Evolutionary conservation across 305 asterid species (phyloP), one percentile per base, ranked within the genome.

Genomic region (Solanum hybrid): DNA sequence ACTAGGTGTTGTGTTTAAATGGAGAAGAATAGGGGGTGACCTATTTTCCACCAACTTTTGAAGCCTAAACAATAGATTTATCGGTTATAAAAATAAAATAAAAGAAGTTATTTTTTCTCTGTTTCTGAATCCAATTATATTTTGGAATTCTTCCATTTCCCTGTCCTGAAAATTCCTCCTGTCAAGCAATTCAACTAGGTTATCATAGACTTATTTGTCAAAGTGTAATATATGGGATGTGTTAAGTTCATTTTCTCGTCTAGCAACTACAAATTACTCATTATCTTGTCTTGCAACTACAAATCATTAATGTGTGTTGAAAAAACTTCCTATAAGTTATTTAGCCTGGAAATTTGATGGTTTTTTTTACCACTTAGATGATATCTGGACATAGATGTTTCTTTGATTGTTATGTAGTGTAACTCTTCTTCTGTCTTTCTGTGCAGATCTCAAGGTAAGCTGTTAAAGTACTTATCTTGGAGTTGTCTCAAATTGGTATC

Each of bases 391-490:
- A 31, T 60, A 60, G 29, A 60, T 56, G 77, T 85, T 29, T 64
- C 86, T 85, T 60, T 85, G 36, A 34, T 60, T 85, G 51, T 32
- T 32, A 40, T 85, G 51, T 85, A 32, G 14, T 85, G 34, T 51
- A 85, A 85, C 88, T 31, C 75, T 71, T 78, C 81, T 37, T 89
- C 82, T 89, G 69, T 40, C 31, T 87, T 90, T 89, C 89, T 92
- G 22, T 95, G 98, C 98, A 97, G 99, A 97, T 92, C 95, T 90
- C 96, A 91, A 91, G 99, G 99, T 97, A 94, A 91, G 91, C 94
- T 60, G 90, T 90, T 40, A 88, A 86, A 87, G 90, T 91, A 93
- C 72, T 64, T 64, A 81, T 90, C 86, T 91, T 27, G 92, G 91
- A 91, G 89, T 87, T 36, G 31, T 79, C 91, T 90, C 88, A 85